These are phyloP conservation scores for Westerdykella ornata DNA, from an alignment of 2,329 filamentous ascomycete species.

Conservation along the genomic window DNA sequence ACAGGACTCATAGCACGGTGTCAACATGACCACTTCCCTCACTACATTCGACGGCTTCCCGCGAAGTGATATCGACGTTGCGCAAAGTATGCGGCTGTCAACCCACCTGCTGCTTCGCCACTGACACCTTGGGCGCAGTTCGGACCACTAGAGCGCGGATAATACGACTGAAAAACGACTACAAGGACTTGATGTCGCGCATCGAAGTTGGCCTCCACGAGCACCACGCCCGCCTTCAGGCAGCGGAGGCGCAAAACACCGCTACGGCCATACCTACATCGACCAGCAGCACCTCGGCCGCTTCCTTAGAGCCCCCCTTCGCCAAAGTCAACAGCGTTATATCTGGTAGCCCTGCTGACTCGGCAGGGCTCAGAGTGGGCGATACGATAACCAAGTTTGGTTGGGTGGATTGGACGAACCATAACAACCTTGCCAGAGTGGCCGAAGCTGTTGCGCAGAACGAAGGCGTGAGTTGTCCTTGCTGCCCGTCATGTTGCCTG, in stretches of 20 bases:
- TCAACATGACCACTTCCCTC: slow-evolving; percentile 84
- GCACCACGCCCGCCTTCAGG: slow-evolving; percentile 67
- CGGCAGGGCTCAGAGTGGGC: slow-evolving; percentile 70
- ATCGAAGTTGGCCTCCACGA: slow-evolving; percentile 85
- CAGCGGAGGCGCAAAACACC: slow-evolving; percentile 42
- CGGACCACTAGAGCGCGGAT: slow-evolving; percentile 89
- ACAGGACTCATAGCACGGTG: slow-evolving; percentile 61
- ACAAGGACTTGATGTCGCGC: slow-evolving; percentile 76
- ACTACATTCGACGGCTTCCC: slow-evolving; percentile 88
- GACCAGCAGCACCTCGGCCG: slow-evolving; percentile 19
- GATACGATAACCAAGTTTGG: slow-evolving; percentile 84
- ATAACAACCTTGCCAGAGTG: slow-evolving; percentile 78
- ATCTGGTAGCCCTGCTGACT: slow-evolving; percentile 69
- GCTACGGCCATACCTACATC: slow-evolving; percentile 26
- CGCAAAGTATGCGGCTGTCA: slow-evolving; percentile 62
- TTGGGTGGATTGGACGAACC: slow-evolving; percentile 72
- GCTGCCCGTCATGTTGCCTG: slow-evolving; percentile 5
- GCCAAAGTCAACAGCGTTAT: slow-evolving; percentile 85
- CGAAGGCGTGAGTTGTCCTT: slow-evolving; percentile 63
- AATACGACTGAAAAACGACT: slow-evolving; percentile 84
- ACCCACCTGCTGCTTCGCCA: slow-evolving; percentile 9
- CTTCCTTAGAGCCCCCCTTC: slow-evolving; percentile 59
- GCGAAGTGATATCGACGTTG: slow-evolving; percentile 86
- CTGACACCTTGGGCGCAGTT: slow-evolving; percentile 48
- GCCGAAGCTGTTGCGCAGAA: slow-evolving; percentile 86